A percentile compares a stretch with the other conserved stretches of the same genome.
Conservation (phyloP, 768 basidiomycete genomes). For the Phlebiopsis flavidoalba region DNA sequence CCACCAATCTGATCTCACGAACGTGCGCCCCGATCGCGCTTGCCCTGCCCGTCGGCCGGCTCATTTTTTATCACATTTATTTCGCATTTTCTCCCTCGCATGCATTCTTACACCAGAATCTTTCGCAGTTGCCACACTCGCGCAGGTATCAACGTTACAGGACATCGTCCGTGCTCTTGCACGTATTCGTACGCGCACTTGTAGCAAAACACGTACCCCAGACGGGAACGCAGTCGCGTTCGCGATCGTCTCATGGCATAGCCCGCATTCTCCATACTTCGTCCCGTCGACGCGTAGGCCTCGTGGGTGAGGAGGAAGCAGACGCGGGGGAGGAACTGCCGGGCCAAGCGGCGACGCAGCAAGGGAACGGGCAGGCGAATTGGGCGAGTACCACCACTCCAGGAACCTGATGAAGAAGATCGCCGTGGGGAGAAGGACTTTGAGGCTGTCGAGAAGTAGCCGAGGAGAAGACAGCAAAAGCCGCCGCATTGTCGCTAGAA, state of each 20-base stretch:
- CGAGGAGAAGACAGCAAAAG: conserved; percentile 51
- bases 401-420: conserved; percentile 96
- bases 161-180: conserved; percentile 73
- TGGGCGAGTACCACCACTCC: conserved; percentile 99
- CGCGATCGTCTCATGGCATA: conserved; percentile 66
- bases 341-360: conserved; percentile 59
- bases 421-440: conserved; percentile 75
- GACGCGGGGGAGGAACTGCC: conserved; percentile 69
- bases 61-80: neutral
- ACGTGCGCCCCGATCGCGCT: conserved; percentile 7
- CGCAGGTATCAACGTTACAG: conserved; percentile 76
- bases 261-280: conserved; percentile 78
- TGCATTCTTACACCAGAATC: conserved; percentile 57
- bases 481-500: conserved; percentile 40
- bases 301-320: conserved; percentile 69
- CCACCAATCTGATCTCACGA: conserved; percentile 13
- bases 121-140: conserved; percentile 82
- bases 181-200: conserved; percentile 84
- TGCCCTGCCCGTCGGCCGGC: neutral
- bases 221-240: conserved; percentile 90
- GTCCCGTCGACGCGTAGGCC: conserved; percentile 59
- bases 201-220: conserved; percentile 94
- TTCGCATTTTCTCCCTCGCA: neutral
- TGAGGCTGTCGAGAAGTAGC: conserved; percentile 70
- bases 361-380: conserved; percentile 76